A percentile compares a stretch with the other conserved stretches of the same genome.
phyloP scores from a whole-genome alignment of 2,329 filamentous ascomycete species.

The Mycogone perniciosa region DNA sequence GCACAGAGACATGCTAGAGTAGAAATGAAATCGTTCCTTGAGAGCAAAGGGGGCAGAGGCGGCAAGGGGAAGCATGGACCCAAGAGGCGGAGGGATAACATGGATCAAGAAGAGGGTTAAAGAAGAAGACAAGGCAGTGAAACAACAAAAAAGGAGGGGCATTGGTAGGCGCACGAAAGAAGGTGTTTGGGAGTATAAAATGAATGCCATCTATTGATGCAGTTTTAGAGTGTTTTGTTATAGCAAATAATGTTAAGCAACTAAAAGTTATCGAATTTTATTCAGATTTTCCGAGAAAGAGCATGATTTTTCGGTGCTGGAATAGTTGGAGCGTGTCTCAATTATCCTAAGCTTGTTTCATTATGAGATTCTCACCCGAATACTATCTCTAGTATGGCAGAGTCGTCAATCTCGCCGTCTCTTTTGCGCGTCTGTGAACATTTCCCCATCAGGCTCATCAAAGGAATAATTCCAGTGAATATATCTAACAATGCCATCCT shows the following conservation, averaged over 20 bases:
- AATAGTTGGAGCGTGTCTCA: too few species aligned
- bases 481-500: background rate
- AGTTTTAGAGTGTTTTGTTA: background rate
- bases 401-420: background rate
- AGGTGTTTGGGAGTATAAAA: background rate
- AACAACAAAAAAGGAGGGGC: background rate
- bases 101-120: slow-evolving; percentile 71
- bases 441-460: background rate
- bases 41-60: slow-evolving; percentile 41
- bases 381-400: too few species aligned
- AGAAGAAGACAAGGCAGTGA: background rate
- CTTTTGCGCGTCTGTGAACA: background rate
- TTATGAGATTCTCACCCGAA: too few species aligned
- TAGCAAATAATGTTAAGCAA: background rate
- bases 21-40: slow-evolving; percentile 75
- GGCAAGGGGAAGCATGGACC: slow-evolving; percentile 3
- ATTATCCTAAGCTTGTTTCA: too few species aligned
- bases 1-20: slow-evolving; percentile 73
- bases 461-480: background rate
- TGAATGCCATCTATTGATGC: background rate
- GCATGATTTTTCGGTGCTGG: too few species aligned
- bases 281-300: too few species aligned
- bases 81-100: slow-evolving; percentile 50
- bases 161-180: background rate
- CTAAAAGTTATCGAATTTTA: background rate